A percentile compares a stretch with the other conserved stretches of the same genome.
phyloP scores from a whole-genome alignment of 176 grass and related monocot species.

The barley (Hordeum vulgare) region MorexV3_pseudomolecules_assembly NC_058524.1:389311012-389311511 shows the following conservation, averaged over 20 bases:
- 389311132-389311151: neutral
- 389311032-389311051: too few relatives aligned
- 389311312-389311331: neutral
- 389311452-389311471: neutral
- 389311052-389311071: neutral
- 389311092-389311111: neutral
- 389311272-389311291: neutral
- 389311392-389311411: neutral
- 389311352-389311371: neutral
- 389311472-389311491: neutral
- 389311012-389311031: too few relatives aligned
- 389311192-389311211: neutral
- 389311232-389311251: neutral
- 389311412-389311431: neutral
- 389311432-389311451: neutral
- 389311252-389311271: neutral
- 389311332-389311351: neutral
- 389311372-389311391: neutral
- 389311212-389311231: neutral
- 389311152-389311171: neutral
- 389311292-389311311: neutral
- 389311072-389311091: neutral
- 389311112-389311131: neutral
- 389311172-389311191: neutral
- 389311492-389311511: neutral